Evolutionary conservation across 257 asterid genomes (phyloP).

Genomic region (Ilex asprella): DNA sequence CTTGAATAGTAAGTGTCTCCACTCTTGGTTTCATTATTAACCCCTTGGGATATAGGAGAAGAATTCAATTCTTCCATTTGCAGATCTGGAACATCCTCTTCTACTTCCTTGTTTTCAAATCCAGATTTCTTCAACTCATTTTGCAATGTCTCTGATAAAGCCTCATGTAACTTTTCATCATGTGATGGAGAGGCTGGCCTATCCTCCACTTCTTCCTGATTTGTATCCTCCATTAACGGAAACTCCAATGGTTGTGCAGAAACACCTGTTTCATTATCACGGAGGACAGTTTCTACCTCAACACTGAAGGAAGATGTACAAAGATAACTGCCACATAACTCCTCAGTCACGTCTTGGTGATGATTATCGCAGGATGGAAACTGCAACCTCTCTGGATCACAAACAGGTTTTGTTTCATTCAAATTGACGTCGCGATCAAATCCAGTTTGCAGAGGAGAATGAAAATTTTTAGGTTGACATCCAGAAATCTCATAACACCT

Average conservation of each 20-base stretch:
- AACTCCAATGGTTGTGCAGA: neutral
- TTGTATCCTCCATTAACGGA: slow-evolving; percentile 1
- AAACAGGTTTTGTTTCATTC: slow-evolving; percentile 4
- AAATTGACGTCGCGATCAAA: slow-evolving; percentile 3
- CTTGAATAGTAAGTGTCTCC: neutral
- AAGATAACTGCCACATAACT: slow-evolving; percentile 6
- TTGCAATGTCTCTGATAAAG: neutral
- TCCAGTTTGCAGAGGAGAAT: slow-evolving; percentile 6
- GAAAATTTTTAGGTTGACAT: slow-evolving; percentile 1
- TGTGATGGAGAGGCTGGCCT: neutral
- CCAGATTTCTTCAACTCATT: slow-evolving; percentile 7
- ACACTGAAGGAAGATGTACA: slow-evolving; percentile 9
- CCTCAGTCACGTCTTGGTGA: slow-evolving; percentile 14
- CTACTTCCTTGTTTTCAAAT: neutral
- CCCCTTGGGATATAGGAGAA: slow-evolving; percentile 1
- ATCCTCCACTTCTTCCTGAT: slow-evolving; percentile 2
- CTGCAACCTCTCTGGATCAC: slow-evolving; percentile 6
- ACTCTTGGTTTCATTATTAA: neutral
- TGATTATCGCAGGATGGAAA: neutral
- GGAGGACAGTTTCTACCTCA: neutral
- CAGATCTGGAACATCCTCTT: slow-evolving; percentile 2
- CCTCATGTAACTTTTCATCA: slow-evolving; percentile 9
- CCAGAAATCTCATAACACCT: slow-evolving; percentile 9
- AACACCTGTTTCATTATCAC: neutral
- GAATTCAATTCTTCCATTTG: neutral